A percentile compares a stretch with the other conserved stretches of the same genome.
phyloP scores from a whole-genome alignment of 495 filamentous ascomycete genomes.

The Lophiotrema nucula region DNA sequence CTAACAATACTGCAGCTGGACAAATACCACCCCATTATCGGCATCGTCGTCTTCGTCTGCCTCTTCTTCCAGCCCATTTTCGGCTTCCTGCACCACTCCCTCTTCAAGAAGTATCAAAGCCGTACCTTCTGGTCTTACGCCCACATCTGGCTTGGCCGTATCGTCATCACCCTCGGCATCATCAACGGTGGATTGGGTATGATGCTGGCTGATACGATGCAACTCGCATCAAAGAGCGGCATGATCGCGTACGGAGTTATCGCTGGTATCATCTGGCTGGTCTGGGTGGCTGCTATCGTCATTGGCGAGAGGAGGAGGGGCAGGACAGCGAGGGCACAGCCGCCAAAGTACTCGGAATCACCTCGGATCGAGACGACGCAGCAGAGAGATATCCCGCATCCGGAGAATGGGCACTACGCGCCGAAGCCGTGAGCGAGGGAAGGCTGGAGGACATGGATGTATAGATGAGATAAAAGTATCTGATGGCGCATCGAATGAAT shows the following conservation, averaged over 20 bases:
- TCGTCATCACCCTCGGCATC: constrained; percentile 42
- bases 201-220: constrained; percentile 31
- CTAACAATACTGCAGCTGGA: constrained; percentile 17
- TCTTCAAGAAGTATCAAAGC: constrained; percentile 41
- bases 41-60: constrained; percentile 40
- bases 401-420: constrained; percentile 23
- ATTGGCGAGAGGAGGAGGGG: constrained; percentile 26
- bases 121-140: constrained; percentile 42
- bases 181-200: constrained; percentile 45
- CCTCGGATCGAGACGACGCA: constrained; percentile 4
- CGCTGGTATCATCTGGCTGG: constrained; percentile 29
- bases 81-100: constrained; percentile 39
- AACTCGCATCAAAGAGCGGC: constrained; percentile 6
- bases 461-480: neutral
- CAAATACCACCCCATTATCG: constrained; percentile 41
- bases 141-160: constrained; percentile 43
- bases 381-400: neutral
- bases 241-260: constrained; percentile 34
- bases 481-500: neutral
- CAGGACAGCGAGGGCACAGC: neutral
- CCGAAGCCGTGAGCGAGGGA: constrained; percentile 1
- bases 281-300: constrained; percentile 20
- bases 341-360: constrained; percentile 28
- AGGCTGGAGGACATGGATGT: too few species aligned
- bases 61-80: constrained; percentile 43